Percentiles rank a stretch among this genome's conserved stretches.
phyloP scores from a whole-genome alignment of 163 green algal species.

The Scenedesmus sp. region DNA sequence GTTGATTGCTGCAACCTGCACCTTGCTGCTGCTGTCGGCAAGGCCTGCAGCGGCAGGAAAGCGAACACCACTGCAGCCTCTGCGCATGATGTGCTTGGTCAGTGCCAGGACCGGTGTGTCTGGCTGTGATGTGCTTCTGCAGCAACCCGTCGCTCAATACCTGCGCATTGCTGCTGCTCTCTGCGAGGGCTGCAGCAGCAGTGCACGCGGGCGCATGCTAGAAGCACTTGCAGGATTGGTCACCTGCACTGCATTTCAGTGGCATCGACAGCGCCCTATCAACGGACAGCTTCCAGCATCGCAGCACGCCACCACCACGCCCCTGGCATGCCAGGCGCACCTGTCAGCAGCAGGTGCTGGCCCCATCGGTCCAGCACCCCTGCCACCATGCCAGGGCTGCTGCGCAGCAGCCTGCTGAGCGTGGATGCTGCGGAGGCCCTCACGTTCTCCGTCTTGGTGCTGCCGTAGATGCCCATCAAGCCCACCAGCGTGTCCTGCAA shows the following conservation, averaged over 20 bases:
- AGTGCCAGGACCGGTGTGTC: too few species aligned
- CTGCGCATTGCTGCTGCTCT: too few species aligned
- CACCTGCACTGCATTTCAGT: too few species aligned
- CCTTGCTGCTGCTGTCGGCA: constrained; percentile 74
- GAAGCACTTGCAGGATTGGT: too few species aligned
- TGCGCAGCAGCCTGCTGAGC: constrained; percentile 77
- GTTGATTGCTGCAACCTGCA: constrained; percentile 78
- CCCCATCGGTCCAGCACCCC: constrained; percentile 74
- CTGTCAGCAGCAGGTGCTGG: constrained; percentile 22
- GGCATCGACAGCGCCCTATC: too few species aligned
- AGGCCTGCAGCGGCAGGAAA: constrained; percentile 59
- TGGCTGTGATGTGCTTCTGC: too few species aligned
- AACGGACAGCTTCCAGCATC: too few species aligned
- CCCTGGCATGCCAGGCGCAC: background rate
- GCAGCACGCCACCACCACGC: background rate
- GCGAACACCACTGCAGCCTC: too few species aligned
- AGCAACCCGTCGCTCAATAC: too few species aligned
- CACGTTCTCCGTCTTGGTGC: constrained; percentile 79
- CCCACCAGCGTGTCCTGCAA: constrained; percentile 66
- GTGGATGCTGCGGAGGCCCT: constrained; percentile 81
- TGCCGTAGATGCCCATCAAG: constrained; percentile 74
- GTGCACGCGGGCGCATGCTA: too few species aligned
- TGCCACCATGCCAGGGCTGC: constrained; percentile 65
- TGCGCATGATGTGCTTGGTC: too few species aligned
- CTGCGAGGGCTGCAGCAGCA: background rate